A percentile compares a stretch with the other conserved stretches of the same genome.
Conservation (phyloP, 305 asterid genomes). For the Fraxinus xanthoxyloides region DNA sequence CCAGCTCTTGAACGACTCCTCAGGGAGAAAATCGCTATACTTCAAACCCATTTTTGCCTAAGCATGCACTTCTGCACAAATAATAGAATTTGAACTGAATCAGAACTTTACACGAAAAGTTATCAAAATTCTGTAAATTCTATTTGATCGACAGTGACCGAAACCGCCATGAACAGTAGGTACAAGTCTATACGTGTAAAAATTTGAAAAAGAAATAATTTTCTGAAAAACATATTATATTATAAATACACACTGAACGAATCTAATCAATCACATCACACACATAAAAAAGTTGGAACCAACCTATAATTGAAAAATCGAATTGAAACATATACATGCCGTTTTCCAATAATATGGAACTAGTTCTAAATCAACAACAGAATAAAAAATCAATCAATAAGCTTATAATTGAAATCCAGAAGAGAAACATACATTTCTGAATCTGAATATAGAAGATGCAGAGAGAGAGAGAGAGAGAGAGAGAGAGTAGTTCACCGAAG, state of each 20-base stretch:
- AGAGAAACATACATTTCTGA: background rate
- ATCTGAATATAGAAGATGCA: background rate
- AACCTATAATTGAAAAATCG: background rate
- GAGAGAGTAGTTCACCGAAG: background rate
- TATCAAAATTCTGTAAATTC: background rate
- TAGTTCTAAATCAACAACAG: background rate
- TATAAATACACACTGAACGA: background rate
- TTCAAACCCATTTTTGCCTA: slow-evolving; percentile 5
- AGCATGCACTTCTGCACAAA: background rate
- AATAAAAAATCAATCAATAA: background rate
- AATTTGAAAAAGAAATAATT: background rate
- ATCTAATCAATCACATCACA: background rate
- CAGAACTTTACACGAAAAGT: background rate
- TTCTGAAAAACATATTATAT: background rate
- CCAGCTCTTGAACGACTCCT: slow-evolving; percentile 33
- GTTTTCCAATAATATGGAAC: background rate
- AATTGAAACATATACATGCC: background rate
- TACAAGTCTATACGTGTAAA: background rate
- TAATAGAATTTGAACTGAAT: background rate
- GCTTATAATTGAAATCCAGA: background rate
- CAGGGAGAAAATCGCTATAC: slow-evolving; percentile 79
- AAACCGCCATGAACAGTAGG: background rate
- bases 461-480: background rate
- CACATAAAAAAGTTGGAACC: background rate
- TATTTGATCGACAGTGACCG: background rate